Percentiles rank a stretch among this genome's conserved stretches.
Evolutionary conservation across 208 protist genomes (phyloP).

Genomic region (Trypanosoma grayi): DNA sequence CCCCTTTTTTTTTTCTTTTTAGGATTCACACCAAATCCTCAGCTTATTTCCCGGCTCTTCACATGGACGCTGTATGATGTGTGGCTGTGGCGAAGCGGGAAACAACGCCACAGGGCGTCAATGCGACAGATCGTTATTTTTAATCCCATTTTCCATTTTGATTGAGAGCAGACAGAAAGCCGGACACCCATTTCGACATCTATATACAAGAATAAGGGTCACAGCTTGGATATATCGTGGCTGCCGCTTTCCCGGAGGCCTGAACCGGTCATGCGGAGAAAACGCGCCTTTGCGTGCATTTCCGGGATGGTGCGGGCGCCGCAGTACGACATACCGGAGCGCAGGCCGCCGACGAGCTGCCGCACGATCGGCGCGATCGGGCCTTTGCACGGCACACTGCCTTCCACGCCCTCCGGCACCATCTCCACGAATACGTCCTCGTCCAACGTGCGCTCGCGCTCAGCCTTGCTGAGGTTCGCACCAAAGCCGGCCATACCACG

Average conservation of each 20-base stretch:
- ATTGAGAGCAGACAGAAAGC: no score
- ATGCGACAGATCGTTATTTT: no score
- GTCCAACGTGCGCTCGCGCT: conserved; percentile 75
- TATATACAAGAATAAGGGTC: background rate
- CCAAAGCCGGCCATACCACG: conserved; percentile 90
- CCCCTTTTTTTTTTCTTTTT: no score
- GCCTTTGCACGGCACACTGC: conserved; percentile 83
- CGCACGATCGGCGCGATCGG: conserved; percentile 72
- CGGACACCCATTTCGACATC: no score
- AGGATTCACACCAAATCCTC: no score
- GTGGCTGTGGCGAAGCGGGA: no score
- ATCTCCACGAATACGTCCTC: conserved; percentile 87
- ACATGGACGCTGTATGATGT: no score
- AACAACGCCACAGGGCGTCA: no score
- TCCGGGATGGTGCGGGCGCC: conserved; percentile 70
- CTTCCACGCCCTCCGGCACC: conserved; percentile 89
- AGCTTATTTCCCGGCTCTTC: no score
- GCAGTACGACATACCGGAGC: conserved; percentile 90
- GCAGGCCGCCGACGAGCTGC: conserved; percentile 87
- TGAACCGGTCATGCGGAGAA: conserved; percentile 81
- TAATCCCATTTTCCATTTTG: no score
- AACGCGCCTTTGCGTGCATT: conserved; percentile 78
- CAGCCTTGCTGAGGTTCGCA: conserved; percentile 88
- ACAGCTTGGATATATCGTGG: conserved; percentile 90
- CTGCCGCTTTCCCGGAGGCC: conserved; percentile 85